phyloP scores from a whole-genome alignment of 2,329 filamentous ascomycete species.

The Colletotrichum nymphaeae region DNA sequence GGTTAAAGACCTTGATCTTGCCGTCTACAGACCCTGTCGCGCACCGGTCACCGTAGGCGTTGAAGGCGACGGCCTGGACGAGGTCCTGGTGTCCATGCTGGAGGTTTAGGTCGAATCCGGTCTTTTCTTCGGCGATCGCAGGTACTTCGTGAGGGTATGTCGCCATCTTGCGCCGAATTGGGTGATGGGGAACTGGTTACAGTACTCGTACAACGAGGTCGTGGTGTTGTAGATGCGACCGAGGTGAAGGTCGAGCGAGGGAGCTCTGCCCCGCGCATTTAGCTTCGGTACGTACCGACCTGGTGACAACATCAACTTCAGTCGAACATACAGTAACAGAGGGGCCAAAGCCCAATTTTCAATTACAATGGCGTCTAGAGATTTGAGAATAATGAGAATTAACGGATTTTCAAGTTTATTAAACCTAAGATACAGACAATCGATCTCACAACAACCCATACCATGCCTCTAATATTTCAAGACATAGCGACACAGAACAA shows the following conservation, averaged over 20 bases:
- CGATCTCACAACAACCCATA: not conserved
- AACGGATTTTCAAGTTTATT: not conserved
- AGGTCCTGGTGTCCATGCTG: conserved; percentile 83
- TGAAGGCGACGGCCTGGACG: conserved; percentile 88
- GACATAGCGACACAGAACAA: not conserved
- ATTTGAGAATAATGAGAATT: not conserved
- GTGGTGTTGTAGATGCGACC: not conserved
- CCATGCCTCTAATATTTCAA: not conserved
- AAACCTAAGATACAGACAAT: not conserved
- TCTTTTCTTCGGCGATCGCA: conserved; percentile 57
- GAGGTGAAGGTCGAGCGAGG: not conserved
- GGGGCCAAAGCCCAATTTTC: not conserved
- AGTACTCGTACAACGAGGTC: not conserved
- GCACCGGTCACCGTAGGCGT: conserved; percentile 91
- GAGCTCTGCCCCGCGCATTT: not conserved
- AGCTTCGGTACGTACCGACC: not conserved
- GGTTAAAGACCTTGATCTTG: conserved; percentile 90
- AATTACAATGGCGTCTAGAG: not conserved
- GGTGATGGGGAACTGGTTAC: conserved; percentile 51
- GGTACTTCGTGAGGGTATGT: conserved; percentile 38
- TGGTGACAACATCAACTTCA: not conserved
- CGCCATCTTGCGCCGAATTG: conserved; percentile 50
- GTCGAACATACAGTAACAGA: not conserved
- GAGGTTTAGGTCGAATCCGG: conserved; percentile 69
- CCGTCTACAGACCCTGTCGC: conserved; percentile 93